Base-by-base conservation (phyloP, 345 rosid genomes). In the Pseudoturritis turrita region DNA sequence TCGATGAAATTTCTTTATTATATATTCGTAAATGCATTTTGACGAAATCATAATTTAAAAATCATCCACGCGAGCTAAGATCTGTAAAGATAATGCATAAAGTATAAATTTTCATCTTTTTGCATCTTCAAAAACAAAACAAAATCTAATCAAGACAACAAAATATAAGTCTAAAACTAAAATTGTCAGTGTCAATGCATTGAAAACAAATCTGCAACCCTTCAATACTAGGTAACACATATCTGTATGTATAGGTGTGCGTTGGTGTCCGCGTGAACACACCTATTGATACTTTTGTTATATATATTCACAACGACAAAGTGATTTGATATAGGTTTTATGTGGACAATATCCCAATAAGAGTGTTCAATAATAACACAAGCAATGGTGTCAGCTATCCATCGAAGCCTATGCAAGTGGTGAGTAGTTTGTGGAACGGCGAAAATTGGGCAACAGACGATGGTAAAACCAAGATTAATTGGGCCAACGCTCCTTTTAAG, bases 341-440 rank as follows among this genome's bases (percentile, higher is more conserved):
- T 3, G 83, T 84, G 80, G 90, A 89, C 6, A 43, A 67, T 6
- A 52, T 62, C 43, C 92, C 96, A 19, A 84, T 84, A 37, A 82
- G 92, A 41, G 86, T 87, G 52, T 83, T 75, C 81, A 79, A 81
- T 68, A 89, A 85, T 81, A 75, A 72, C 10, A 40, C 41, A 49
- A 43, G 10, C 0, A 17, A 36, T 6, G 86, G 83, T 39, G 80
- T 77, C 2, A 50, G 50, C 18, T 89, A 84, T 62, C 85, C 85
- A 3, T 46, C 79, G 13, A 47, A 75, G 21, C 70, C 85, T n/a
- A 85, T 85, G 92, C 75, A 77, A 29, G 10, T 85, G 31, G 69
- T 65, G 59, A 88, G 73, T 36, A 89, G 90, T 61, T 28, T 87
- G 56, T 89, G 87, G 89, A 56, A 89, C 22, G 90, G 87, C n/a